A percentile compares a stretch with the other conserved stretches of the same genome.
Evolutionary conservation across 2,329 filamentous ascomycete species (phyloP).

Genomic region (Ascochyta viciae-villosae): DNA sequence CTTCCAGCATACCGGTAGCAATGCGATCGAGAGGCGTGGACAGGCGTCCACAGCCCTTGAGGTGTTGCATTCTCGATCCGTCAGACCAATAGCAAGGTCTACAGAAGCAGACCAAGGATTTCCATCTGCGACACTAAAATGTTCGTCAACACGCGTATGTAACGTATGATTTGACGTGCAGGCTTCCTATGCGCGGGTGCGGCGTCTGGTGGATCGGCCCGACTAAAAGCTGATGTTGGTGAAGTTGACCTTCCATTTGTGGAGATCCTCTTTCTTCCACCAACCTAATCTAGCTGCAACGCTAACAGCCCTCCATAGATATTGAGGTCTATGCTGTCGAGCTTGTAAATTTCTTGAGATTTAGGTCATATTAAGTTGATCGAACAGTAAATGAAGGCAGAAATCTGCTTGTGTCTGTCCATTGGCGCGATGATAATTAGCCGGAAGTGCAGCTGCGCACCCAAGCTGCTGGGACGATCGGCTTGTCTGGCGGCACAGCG

Average conservation of each 20-base stretch:
- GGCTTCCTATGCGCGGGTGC: background rate
- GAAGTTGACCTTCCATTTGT: background rate
- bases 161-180: background rate
- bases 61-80: background rate
- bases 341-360: too few relatives aligned
- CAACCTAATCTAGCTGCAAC: background rate
- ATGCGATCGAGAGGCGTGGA: slow-evolving; percentile 4
- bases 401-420: background rate
- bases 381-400: too few relatives aligned
- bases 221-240: background rate
- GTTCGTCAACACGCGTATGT: background rate
- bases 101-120: background rate
- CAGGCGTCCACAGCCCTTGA: background rate
- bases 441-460: background rate
- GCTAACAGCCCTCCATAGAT: too few relatives aligned
- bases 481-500: background rate
- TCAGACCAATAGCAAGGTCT: background rate
- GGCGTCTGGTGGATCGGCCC: slow-evolving; percentile 3
- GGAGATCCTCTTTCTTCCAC: background rate
- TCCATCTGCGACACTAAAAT: background rate
- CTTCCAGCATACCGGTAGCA: slow-evolving; percentile 3
- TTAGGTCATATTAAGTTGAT: too few relatives aligned
- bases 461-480: background rate
- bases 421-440: background rate
- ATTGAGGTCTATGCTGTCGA: too few relatives aligned